Conservation (phyloP, 1,284 basidiomycete species). For the Leccinum laetum region DNA sequence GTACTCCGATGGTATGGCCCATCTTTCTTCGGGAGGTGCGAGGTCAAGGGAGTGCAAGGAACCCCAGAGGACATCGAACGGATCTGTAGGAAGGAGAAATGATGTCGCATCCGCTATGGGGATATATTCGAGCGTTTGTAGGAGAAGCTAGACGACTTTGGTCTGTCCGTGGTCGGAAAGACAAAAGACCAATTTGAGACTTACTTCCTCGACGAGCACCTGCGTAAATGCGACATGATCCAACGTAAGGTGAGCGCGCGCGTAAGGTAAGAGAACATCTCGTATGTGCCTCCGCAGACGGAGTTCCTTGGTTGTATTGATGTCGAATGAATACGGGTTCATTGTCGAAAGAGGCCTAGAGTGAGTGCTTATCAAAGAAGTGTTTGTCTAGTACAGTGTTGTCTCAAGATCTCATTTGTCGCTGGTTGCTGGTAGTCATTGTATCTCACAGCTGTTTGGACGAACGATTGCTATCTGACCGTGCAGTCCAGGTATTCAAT, state of each 20-base stretch:
- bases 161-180: constrained; percentile 6
- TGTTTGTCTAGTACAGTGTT: too few relatives aligned
- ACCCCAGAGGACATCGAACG: constrained; percentile 42
- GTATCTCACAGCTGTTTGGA: neutral
- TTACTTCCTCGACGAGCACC: constrained; percentile 46
- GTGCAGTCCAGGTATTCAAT: neutral
- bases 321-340: constrained; percentile 19
- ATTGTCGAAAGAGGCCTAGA: constrained; percentile 7
- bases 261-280: constrained; percentile 53
- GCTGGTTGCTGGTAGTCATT: neutral
- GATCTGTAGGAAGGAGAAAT: constrained; percentile 49
- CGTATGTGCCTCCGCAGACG: constrained; percentile 50
- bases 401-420: neutral
- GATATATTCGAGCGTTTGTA: constrained; percentile 40
- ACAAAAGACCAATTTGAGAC: constrained; percentile 12
- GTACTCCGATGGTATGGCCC: constrained; percentile 37
- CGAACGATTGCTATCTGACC: constrained; percentile 2
- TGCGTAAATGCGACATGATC: constrained; percentile 58
- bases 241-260: constrained; percentile 50
- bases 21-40: constrained; percentile 45
- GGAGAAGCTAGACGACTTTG: constrained; percentile 39
- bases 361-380: neutral
- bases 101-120: constrained; percentile 50
- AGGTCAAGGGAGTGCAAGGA: constrained; percentile 34
- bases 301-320: constrained; percentile 23